Conservation (phyloP, 2,329 filamentous ascomycete genomes). For the Waltergamsia citrina region DNA sequence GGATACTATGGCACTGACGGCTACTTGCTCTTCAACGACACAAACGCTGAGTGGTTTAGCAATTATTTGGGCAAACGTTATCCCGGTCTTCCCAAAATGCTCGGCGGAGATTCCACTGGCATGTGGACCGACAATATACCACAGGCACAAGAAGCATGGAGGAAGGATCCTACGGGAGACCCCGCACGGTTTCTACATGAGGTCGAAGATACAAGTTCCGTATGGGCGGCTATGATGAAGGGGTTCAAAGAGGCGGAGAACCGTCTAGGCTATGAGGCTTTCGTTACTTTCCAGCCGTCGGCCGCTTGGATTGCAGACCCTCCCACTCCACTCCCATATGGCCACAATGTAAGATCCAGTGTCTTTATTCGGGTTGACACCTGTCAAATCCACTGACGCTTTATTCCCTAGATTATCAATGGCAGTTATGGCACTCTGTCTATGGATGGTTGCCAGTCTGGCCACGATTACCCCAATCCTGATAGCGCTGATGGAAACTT, state of each 20-base stretch:
- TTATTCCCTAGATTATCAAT: neutral
- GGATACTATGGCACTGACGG: neutral
- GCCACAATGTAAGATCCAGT: slow-evolving; percentile 1
- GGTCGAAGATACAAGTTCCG: too few relatives aligned
- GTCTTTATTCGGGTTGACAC: neutral
- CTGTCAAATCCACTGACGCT: neutral
- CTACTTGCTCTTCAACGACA: slow-evolving; percentile 1
- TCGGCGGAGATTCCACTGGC: too few relatives aligned
- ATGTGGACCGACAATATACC: too few relatives aligned
- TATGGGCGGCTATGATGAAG: too few relatives aligned
- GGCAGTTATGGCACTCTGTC: neutral
- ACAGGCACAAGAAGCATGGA: too few relatives aligned
- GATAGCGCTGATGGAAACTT: neutral
- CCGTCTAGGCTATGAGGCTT: too few relatives aligned
- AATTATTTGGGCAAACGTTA: neutral
- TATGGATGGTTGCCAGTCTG: neutral
- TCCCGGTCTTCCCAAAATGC: too few relatives aligned
- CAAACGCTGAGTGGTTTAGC: neutral
- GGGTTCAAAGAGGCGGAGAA: too few relatives aligned
- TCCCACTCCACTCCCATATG: neutral
- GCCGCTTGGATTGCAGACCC: neutral
- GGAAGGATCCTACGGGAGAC: too few relatives aligned
- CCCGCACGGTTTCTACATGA: too few relatives aligned
- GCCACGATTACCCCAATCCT: neutral
- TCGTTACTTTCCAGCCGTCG: too few relatives aligned